Evolutionary conservation across 371 early-diverging fungal genomes (phyloP).

Genomic region (Coemansia sp.): DNA sequence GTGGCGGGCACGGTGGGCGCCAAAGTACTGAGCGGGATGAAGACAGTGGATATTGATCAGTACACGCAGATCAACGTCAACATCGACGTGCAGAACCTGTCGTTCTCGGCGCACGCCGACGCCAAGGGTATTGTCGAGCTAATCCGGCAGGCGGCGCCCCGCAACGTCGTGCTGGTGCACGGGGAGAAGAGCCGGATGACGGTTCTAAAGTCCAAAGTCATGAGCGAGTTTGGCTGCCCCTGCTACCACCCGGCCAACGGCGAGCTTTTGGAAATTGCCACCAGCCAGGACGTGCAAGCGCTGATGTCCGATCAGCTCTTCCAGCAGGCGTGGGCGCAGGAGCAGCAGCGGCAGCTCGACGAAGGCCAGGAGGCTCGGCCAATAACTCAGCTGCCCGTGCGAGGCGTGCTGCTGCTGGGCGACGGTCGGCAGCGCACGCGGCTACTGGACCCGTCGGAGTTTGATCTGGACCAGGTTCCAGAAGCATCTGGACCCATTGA

Average conservation of each 20-base stretch:
- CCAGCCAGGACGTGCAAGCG: slow-evolving; percentile 50
- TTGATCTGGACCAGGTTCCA: slow-evolving; percentile 30
- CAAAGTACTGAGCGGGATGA: slow-evolving; percentile 90
- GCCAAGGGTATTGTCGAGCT: slow-evolving; percentile 98
- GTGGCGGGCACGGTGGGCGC: slow-evolving; percentile 95
- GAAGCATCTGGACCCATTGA: neutral
- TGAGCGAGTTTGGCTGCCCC: slow-evolving; percentile 79
- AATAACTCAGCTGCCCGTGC: slow-evolving; percentile 43
- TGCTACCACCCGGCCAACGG: slow-evolving; percentile 93
- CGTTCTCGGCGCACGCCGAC: slow-evolving; percentile 99
- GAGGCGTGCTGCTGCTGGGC: slow-evolving; percentile 44
- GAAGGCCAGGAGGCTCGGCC: slow-evolving; percentile 11
- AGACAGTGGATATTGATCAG: slow-evolving; percentile 74
- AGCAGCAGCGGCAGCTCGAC: slow-evolving; percentile 25
- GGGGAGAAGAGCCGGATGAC: slow-evolving; percentile 95
- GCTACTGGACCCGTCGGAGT: slow-evolving; percentile 46
- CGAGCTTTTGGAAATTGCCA: slow-evolving; percentile 66
- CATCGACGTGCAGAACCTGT: slow-evolving; percentile 90
- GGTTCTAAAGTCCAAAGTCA: slow-evolving; percentile 79
- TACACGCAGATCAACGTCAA: slow-evolving; percentile 81
- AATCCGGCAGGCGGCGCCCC: slow-evolving; percentile 88
- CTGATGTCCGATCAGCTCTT: slow-evolving; percentile 49
- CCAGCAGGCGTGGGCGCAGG: slow-evolving; percentile 37
- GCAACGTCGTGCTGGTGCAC: slow-evolving; percentile 98
- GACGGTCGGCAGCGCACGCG: slow-evolving; percentile 29